Conservation (phyloP, 1,284 basidiomycete genomes). For the Phlebopus sp. region DNA sequence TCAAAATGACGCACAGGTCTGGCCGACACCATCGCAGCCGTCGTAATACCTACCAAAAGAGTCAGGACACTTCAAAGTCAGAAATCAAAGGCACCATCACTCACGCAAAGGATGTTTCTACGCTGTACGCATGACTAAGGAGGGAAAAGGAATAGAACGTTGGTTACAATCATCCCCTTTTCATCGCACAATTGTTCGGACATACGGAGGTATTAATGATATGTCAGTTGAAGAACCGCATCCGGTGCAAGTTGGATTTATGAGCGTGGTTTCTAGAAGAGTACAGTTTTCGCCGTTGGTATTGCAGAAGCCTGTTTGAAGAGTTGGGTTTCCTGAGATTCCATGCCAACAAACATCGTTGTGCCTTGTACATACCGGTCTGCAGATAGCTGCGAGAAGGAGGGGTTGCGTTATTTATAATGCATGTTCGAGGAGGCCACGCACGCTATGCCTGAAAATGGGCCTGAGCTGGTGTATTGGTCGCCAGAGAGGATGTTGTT, state of each 20-base stretch:
- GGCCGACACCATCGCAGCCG: constrained; percentile 24
- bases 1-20: constrained; percentile 16
- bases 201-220: constrained; percentile 44
- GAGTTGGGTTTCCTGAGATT: neutral
- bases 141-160: neutral
- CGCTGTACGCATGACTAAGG: constrained; percentile 21
- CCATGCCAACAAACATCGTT: neutral
- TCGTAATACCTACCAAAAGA: constrained; percentile 18
- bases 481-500: constrained; percentile 21
- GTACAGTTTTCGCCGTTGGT: constrained; percentile 44
- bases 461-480: constrained; percentile 15
- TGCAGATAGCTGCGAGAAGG: constrained; percentile 26
- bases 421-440: constrained; percentile 7
- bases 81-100: constrained; percentile 8
- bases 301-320: constrained; percentile 29
- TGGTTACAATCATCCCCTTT: too few species aligned
- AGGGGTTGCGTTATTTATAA: neutral
- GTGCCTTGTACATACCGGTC: constrained; percentile 21
- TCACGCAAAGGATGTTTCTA: constrained; percentile 28
- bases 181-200: neutral
- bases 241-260: constrained; percentile 38
- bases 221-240: constrained; percentile 44
- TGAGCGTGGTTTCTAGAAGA: constrained; percentile 43
- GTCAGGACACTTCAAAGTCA: constrained; percentile 5
- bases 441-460: constrained; percentile 27